Evolutionary conservation across 169 alveolate species (phyloP), one percentile per base, ranked within the genome.

Genomic region (Besnoitia besnoiti): DNA sequence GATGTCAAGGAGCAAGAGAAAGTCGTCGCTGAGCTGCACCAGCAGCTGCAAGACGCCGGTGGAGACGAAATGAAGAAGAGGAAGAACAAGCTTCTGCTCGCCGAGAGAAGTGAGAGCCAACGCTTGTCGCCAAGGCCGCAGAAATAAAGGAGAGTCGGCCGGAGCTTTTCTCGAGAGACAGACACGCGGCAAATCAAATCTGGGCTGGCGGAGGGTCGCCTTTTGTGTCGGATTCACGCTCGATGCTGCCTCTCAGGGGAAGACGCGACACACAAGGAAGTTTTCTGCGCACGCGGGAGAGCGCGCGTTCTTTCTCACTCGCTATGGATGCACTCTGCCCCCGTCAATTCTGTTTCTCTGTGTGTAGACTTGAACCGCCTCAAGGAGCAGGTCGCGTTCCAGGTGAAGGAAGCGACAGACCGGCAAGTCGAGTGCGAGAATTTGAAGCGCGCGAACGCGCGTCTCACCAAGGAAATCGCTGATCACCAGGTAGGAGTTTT

Each of bases 51-150:
- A 35, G 24, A 85, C 21, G 90, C 79, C 61, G 90, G 90, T n/a
- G 90, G 90, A 10, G 90, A 85, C 37, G 90, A 85, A 35, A 85
- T 85, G 90, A 49, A 51, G 42, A 30, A 33, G 55, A 19, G 90
- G 24, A 30, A 39, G 55, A 59, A 39, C 40, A 49, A 51, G 75
- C 90, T 85, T 59, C 90, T 85, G 55, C 21, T 44, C 3, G 79
- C 90, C 14, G 90, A 85, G 35, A 16, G 90, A 16, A 79, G 90
- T 51, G 44, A 47, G 61, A 7, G 21, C 24, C 30, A n/a, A n/a
- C 14, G 14, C 24, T 62, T 8, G 79, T 12, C 12, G 62, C 62
- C 62, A 50, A 10, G 19, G 62, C 19, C n/a, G n/a, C n/a, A n/a
- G n/a, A n/a, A n/a, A n/a, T n/a, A n/a, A n/a, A n/a, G n/a, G n/a